Conservation (phyloP, 495 filamentous ascomycete species). For the Pseudevernia furfuracea region DNA sequence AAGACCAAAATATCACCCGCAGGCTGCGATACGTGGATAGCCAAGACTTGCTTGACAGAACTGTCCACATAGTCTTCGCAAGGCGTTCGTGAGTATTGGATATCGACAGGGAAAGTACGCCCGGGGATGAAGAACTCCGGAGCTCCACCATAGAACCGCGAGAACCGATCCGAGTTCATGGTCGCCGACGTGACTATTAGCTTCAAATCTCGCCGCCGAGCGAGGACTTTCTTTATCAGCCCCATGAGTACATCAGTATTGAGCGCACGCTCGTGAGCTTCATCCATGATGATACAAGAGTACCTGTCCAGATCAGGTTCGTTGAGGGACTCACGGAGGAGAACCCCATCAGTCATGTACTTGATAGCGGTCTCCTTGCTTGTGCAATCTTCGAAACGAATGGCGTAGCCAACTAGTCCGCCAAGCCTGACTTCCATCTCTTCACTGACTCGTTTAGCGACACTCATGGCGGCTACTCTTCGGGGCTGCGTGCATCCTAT, state of each 20-base stretch:
- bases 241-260: slow-evolving; percentile 98
- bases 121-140: slow-evolving; percentile 97
- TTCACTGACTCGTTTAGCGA: slow-evolving; percentile 95
- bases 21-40: slow-evolving; percentile 93
- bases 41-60: slow-evolving; percentile 90
- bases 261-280: slow-evolving; percentile 92
- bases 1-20: slow-evolving; percentile 93
- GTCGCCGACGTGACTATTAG: slow-evolving; percentile 97
- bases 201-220: slow-evolving; percentile 83
- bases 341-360: slow-evolving; percentile 98
- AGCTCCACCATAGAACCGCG: slow-evolving; percentile 93
- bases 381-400: slow-evolving; percentile 98
- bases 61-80: slow-evolving; percentile 98
- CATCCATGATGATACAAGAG: slow-evolving; percentile 99
- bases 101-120: slow-evolving; percentile 92
- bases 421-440: slow-evolving; percentile 98
- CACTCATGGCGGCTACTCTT: slow-evolving; percentile 96
- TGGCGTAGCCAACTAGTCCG: slow-evolving; percentile 86
- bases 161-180: slow-evolving; percentile 96
- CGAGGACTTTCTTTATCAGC: slow-evolving; percentile 91
- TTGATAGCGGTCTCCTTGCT: slow-evolving; percentile 92
- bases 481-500: slow-evolving; percentile 95
- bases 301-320: slow-evolving; percentile 93
- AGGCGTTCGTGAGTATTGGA: slow-evolving; percentile 90
- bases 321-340: slow-evolving; percentile 85